A percentile compares a stretch with the other conserved stretches of the same genome.
Conservation (phyloP, 1,284 basidiomycete species). For the Heterobasidion occidentale region DNA sequence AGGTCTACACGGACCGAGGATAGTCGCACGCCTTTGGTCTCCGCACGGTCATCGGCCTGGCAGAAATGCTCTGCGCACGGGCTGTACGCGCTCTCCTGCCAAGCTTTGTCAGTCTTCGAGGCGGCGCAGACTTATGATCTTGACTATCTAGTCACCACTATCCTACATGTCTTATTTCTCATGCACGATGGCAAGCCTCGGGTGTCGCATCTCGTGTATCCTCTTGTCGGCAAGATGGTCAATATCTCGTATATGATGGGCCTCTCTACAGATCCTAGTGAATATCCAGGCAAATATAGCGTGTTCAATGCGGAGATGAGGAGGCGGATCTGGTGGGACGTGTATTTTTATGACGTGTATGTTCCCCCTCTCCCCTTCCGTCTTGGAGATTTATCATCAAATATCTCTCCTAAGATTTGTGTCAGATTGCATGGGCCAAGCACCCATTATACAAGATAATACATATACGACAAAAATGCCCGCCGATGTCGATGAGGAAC, state of each 20-base stretch:
- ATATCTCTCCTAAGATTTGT: constrained; percentile 40
- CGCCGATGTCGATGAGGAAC: constrained; percentile 41
- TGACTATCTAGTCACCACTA: constrained; percentile 42
- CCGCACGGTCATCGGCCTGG: constrained; percentile 9
- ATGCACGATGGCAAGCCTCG: constrained; percentile 40
- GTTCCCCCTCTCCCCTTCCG: constrained; percentile 19
- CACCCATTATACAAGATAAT: constrained; percentile 45
- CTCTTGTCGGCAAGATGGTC: constrained; percentile 59
- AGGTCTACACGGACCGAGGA: constrained; percentile 10
- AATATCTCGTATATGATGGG: constrained; percentile 58
- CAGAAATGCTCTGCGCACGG: constrained; percentile 23
- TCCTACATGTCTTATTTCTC: constrained; percentile 46
- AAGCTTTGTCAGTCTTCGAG: constrained; percentile 36
- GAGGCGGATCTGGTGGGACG: constrained; percentile 66
- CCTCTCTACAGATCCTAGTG: constrained; percentile 52
- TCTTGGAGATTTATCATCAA: constrained; percentile 1
- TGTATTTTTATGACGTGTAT: constrained; percentile 65
- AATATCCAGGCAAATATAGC: constrained; percentile 32
- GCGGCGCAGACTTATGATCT: constrained; percentile 34
- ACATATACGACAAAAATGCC: constrained; percentile 40
- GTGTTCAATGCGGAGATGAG: constrained; percentile 51
- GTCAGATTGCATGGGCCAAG: constrained; percentile 55
- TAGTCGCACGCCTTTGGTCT: constrained; percentile 8
- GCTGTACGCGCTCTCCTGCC: constrained; percentile 37
- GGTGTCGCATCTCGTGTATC: constrained; percentile 32